Evolutionary conservation across 495 filamentous ascomycete species (phyloP).

Genomic region (Penicillium coprophilum): DNA sequence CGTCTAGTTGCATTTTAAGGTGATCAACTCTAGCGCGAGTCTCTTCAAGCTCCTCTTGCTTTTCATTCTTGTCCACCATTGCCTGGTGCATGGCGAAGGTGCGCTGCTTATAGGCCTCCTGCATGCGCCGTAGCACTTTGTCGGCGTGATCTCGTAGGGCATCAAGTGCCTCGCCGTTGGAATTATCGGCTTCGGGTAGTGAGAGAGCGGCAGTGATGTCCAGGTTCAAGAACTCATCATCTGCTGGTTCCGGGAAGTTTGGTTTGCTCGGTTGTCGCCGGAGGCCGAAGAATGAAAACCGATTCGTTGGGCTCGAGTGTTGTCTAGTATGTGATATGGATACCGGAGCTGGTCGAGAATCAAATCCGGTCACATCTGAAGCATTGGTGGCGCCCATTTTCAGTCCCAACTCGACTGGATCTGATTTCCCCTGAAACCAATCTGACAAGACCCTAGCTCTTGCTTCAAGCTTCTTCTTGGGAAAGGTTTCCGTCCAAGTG

Average conservation of each 20-base stretch:
- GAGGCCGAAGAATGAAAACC: conserved; percentile 43
- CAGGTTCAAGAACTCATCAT: conserved; percentile 65
- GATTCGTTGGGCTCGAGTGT: conserved; percentile 36
- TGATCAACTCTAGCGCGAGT: conserved; percentile 64
- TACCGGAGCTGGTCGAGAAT: conserved; percentile 20
- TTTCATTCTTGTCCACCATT: conserved; percentile 61
- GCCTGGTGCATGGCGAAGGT: conserved; percentile 59
- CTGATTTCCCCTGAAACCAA: conserved; percentile 55
- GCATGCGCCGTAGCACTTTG: conserved; percentile 61
- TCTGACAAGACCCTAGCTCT: conserved; percentile 44
- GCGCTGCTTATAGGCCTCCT: conserved; percentile 68
- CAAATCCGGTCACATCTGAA: conserved; percentile 27
- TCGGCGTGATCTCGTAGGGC: conserved; percentile 68
- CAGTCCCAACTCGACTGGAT: conserved; percentile 45
- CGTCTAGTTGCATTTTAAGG: conserved; percentile 73
- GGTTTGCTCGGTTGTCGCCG: conserved; percentile 31
- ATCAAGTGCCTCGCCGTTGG: conserved; percentile 66
- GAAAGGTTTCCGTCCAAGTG: conserved; percentile 34
- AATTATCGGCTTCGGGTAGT: conserved; percentile 49
- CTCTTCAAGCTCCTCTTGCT: conserved; percentile 72
- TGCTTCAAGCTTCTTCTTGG: conserved; percentile 45
- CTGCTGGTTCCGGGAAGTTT: conserved; percentile 36
- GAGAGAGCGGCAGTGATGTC: conserved; percentile 65
- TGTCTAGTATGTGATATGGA: conserved; percentile 37
- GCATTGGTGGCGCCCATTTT: conserved; percentile 20